Percentiles rank a stretch among this genome's conserved stretches.
Evolutionary conservation across 805 yeast species (phyloP).

Genomic region (Candida incommunis): DNA sequence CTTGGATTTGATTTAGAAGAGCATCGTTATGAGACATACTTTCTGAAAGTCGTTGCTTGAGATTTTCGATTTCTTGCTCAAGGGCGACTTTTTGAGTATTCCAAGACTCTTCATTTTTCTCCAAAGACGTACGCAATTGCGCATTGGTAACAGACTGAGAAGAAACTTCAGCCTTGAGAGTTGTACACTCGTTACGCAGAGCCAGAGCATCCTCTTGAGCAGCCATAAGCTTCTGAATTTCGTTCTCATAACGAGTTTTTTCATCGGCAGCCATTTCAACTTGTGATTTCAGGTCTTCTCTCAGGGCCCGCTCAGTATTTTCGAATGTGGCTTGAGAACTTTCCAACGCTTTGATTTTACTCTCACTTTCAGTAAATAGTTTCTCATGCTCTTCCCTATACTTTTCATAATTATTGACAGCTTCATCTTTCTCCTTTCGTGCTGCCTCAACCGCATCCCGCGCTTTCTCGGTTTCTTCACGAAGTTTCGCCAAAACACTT

Average conservation of each 20-base stretch:
- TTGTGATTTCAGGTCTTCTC: background rate
- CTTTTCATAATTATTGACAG: background rate
- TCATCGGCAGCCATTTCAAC: background rate
- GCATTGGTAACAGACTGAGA: background rate
- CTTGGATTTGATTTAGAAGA: background rate
- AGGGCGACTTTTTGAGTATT: background rate
- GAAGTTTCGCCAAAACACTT: background rate
- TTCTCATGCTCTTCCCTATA: background rate
- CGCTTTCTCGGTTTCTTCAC: background rate
- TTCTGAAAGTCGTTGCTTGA: background rate
- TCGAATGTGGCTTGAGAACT: background rate
- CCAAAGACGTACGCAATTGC: background rate
- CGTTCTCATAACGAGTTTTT: background rate
- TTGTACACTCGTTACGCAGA: background rate
- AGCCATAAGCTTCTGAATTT: background rate
- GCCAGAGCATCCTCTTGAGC: background rate
- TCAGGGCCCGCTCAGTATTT: background rate
- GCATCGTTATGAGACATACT: background rate
- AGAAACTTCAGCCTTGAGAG: background rate
- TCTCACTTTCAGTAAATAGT: background rate
- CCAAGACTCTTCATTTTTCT: background rate
- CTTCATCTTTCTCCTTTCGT: background rate
- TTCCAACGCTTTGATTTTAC: background rate
- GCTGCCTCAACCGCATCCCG: background rate
- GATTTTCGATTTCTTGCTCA: slow-evolving; percentile 5